Base-by-base conservation (phyloP, 2,329 filamentous ascomycete genomes). In the Cladosporium oxysporum region DNA sequence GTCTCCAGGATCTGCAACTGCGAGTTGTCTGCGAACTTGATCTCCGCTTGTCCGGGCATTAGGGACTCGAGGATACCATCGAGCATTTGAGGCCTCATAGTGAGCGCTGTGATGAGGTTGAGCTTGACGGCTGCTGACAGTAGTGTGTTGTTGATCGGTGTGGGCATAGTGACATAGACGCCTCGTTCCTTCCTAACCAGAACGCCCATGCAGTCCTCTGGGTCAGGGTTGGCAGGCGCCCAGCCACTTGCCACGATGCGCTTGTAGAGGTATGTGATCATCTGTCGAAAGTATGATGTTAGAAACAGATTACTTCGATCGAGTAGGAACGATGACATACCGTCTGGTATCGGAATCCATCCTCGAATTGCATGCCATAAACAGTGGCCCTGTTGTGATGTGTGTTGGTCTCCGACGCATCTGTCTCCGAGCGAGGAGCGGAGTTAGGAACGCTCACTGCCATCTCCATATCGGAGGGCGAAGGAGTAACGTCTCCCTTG, bases 221-320 rank as follows among this genome's bases (percentile, higher is more conserved):
- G 59, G 16, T 53, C 59, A 6, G 59, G 59, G 29, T 52, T n/a
- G 28, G 21, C 26, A n/a, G 59, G 44, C 33, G 59, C 59, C 59
- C 59, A 62, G 12, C 59, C 59, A 35, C n/a, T 53, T 18, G 59
- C 11, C n/a, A 62, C 59, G 4, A 62, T 37, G 35, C 47, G 28
- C 44, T 52, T 53, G 59, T 62, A 62, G 14, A 62, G 44, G 31
- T 62, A 62, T 29, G 44, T 62, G 59, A 62, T 62, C 59, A 62
- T 62, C 59, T 62, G 21, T 18, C n/a, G 6, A 26, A 5, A 26
- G 11, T 5, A 47, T n/a, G n/a, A 28, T 33, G 55, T 58, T 44
- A 44, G 57, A 18, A 5, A 29, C 23, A 8, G 14, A 21, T n/a
- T 0, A 11, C 4, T n/a, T 47, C 23, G 5, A 29, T 31, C 23